A percentile compares a stretch with the other conserved stretches of the same genome.
These are phyloP conservation scores for Thermothelomyces thermophilus DNA, from an alignment of 2,329 filamentous ascomycete genomes.

Conservation along the genomic window DNA sequence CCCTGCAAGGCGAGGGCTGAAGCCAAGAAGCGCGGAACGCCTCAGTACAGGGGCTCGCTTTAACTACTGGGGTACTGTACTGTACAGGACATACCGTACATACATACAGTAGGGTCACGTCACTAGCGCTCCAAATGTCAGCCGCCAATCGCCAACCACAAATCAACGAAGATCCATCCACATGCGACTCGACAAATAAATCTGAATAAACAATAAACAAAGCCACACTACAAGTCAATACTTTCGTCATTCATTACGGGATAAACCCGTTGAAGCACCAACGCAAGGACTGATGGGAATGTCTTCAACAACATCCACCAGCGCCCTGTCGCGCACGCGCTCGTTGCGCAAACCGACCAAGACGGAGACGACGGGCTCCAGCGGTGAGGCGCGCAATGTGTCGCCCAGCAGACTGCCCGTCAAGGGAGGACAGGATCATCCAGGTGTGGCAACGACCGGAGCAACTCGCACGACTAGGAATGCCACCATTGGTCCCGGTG, in stretches of 20 bases:
- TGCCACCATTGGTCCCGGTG: conserved; percentile 20
- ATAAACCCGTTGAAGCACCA: neutral
- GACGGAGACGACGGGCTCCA: conserved; percentile 13
- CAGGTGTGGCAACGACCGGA: conserved; percentile 3
- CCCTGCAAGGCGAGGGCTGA: no score
- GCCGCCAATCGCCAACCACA: neutral
- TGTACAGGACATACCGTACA: no score
- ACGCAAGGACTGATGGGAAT: conserved; percentile 24
- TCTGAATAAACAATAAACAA: no score
- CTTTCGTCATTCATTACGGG: neutral
- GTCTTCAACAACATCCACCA: conserved; percentile 35
- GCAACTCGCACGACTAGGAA: conserved; percentile 4
- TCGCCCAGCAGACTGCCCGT: conserved; percentile 47
- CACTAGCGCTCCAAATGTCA: no score
- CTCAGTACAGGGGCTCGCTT: conserved; percentile 2
- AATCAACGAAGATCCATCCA: neutral
- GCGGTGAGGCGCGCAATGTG: conserved; percentile 28
- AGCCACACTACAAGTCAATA: no score
- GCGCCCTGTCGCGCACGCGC: conserved; percentile 37
- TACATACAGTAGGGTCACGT: no score
- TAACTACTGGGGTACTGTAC: no score
- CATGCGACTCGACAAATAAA: neutral
- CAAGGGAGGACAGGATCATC: conserved; percentile 32
- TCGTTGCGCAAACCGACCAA: conserved; percentile 40
- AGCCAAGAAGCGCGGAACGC: no score